Percentiles rank a stretch among this genome's conserved stretches.
phyloP scores from a whole-genome alignment of 805 yeast genomes.

The Scheffersomyces amazonensis region DNA sequence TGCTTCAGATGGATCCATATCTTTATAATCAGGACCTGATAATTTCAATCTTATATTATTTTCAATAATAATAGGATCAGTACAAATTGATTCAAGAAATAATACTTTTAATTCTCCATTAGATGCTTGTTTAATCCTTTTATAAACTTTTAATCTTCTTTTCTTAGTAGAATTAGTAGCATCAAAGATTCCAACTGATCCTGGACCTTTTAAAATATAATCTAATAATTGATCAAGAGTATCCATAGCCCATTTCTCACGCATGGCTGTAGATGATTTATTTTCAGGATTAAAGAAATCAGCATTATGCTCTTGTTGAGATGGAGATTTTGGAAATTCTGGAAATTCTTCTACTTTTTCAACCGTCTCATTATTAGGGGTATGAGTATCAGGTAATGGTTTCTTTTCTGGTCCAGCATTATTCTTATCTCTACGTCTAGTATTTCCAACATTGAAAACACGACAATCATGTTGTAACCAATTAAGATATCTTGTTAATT shows the following conservation, averaged over 20 bases:
- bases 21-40: constrained; percentile 88
- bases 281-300: constrained; percentile 85
- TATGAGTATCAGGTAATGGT: constrained; percentile 49
- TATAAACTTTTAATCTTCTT: constrained; percentile 59
- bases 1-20: constrained; percentile 81
- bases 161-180: constrained; percentile 74
- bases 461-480: constrained; percentile 91
- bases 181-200: constrained; percentile 90
- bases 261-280: constrained; percentile 53
- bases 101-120: constrained; percentile 70
- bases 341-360: no score
- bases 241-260: constrained; percentile 97
- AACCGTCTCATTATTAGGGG: constrained; percentile 34
- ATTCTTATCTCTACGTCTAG: constrained; percentile 72
- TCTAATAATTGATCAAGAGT: constrained; percentile 82
- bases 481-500: constrained; percentile 83
- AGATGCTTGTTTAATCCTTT: constrained; percentile 53
- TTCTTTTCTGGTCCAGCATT: constrained; percentile 64
- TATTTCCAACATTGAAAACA: constrained; percentile 94
- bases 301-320: constrained; percentile 57
- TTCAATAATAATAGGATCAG: constrained; percentile 75
- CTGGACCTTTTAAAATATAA: constrained; percentile 74
- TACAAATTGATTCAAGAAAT: constrained; percentile 84
- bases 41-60: constrained; percentile 81
- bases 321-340: constrained; percentile 3